Base-by-base conservation (phyloP, 176 grass and related monocot genomes). In the Phragmites australis region DNA sequence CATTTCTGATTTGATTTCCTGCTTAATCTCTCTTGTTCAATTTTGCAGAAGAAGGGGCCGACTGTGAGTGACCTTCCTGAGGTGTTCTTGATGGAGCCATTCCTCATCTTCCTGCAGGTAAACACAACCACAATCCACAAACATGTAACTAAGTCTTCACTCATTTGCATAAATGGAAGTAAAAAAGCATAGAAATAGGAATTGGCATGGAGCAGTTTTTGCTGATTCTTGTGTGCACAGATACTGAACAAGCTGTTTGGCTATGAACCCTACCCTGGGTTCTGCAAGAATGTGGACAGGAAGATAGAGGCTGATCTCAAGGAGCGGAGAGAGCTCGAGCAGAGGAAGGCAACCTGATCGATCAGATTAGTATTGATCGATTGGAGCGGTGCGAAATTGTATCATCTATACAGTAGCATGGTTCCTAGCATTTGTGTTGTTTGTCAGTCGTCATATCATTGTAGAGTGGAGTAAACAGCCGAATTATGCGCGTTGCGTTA, bases 21-120 rank as follows among this genome's bases (percentile, higher is more conserved):
- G 27, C 10, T 77, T 63, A 58, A 88, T 59, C 69, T 74, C 16
- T 47, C 50, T 83, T 58, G 1, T 23, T 54, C 41, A 11, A 17
- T 48, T 70, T 72, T 58, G 42, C 87, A 91, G 92, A 91, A 89
- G 69, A 89, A 79, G 55, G 92, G 92, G 29, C 92, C 92, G 12
- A 75, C 78, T 39, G 41, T 88, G 48, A 83, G 78, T 45, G 89
- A 98, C 0, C 83, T 98, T 55, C 88, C 88, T 5, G 74, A 82
- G 82, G 90, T 93, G 78, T 91, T 94, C 65, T 48, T 98, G 73
- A 92, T 98, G 95, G 95, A 93, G 30, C 92, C 95, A 57, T 98
- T 98, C 84, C 89, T 98, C 58, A 88, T 98, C 86, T 82, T 98
- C n/a, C 73, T 98, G 8, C 85, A 94, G 86, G 92, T 91, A 90